Evolutionary conservation across 2,329 filamentous ascomycete species (phyloP), one percentile per base, ranked within the genome.

Genomic region (Colletotrichum abscissum): DNA sequence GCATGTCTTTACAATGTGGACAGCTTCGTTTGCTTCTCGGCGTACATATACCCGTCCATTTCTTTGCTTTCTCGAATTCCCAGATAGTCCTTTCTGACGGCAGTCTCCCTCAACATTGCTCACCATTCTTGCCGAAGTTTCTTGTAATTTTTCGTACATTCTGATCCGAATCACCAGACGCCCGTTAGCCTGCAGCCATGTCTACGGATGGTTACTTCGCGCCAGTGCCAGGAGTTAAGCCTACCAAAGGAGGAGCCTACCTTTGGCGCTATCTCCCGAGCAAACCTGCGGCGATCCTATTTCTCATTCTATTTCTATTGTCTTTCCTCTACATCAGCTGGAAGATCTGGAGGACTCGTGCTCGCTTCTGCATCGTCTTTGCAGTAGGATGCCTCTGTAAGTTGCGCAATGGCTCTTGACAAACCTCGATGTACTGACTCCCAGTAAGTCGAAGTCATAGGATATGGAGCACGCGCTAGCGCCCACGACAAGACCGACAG

Each of bases 341-440:
- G 72, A 82, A 83, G 59, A 80, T 87, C 33, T 72, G 82, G 22
- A 83, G 79, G 30, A 81, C 81, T 7, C 79, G 82, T 49, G 84
- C 84, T 46, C 87, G 84, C 82, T 88, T 86, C 75, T 87, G 85
- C 74, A 78, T 82, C 5, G 78, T 83, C 0, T 84, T 87, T 73
- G 69, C 83, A 3, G 73, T 84, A 5, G 86, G 85, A 5, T 82
- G 81, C 24, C 63, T 82, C 5, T 82, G 85, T 86, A 81, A 62
- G 84, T 78, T 60, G 3, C 12, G 5, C 0, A 1, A 16, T 4
- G 1, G 3, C 16, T 5, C 7, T 11, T 22, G 8, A 1, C 4
- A 4, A 46, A 28, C 1, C 12, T 22, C 30, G 11, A 5, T 12
- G 33, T 55, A 72, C 65, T 76, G 78, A 76, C 35, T 76, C 77